Percentiles rank a stretch among this genome's conserved stretches.
Evolutionary conservation across 2,329 filamentous ascomycete genomes (phyloP).

Genomic region (Zasmidium citrigriseum): DNA sequence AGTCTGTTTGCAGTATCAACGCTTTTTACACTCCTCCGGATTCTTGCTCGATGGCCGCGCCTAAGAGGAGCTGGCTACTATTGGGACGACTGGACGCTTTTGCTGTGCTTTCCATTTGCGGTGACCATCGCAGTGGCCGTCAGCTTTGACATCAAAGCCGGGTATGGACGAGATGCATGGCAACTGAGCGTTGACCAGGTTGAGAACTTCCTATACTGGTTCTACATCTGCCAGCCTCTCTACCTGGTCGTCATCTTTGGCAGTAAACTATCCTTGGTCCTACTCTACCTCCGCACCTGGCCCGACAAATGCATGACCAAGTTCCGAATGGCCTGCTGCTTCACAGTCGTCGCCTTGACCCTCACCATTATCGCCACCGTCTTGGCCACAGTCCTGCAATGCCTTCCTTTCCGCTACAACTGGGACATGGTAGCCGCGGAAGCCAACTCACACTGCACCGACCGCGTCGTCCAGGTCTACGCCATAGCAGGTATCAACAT

Average conservation of each 20-base stretch:
- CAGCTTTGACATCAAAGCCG: background rate
- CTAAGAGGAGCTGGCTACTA: background rate
- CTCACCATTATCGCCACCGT: background rate
- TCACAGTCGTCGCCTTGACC: background rate
- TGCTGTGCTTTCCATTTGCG: background rate
- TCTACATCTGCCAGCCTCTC: conserved; percentile 7
- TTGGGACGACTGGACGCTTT: background rate
- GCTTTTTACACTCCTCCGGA: background rate
- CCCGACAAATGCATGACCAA: background rate
- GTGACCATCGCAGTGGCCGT: background rate
- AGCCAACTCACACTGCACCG: conserved; percentile 2
- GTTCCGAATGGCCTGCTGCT: background rate
- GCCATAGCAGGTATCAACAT: conserved; percentile 4
- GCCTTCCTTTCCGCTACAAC: background rate
- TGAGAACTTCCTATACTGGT: conserved; percentile 6
- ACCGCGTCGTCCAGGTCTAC: conserved; percentile 2
- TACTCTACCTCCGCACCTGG: conserved; percentile 12
- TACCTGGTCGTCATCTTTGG: conserved; percentile 5
- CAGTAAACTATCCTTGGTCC: conserved; percentile 11
- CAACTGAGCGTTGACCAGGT: background rate
- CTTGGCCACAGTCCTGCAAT: background rate
- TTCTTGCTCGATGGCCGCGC: background rate
- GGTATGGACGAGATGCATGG: background rate
- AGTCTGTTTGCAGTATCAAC: background rate
- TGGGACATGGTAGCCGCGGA: background rate